Evolutionary conservation across 1,284 basidiomycete species (phyloP).

Genomic region (Malassezia yamatoensis): DNA sequence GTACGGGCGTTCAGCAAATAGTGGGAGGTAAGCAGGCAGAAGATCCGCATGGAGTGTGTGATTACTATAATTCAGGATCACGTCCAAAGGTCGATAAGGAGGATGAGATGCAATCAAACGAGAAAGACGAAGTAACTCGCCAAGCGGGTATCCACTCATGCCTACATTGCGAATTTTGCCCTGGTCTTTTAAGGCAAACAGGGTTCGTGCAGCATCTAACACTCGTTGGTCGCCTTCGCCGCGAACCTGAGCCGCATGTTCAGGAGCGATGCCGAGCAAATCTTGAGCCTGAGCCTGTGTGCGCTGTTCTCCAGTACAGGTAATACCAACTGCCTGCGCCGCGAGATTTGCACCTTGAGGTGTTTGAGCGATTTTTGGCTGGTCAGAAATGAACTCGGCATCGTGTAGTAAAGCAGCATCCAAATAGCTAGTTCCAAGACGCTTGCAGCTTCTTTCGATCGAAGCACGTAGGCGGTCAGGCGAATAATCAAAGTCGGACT

Average conservation of each 20-base stretch:
- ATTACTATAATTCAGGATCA: constrained; percentile 41
- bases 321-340: constrained; percentile 14
- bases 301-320: background rate
- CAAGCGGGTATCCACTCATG: constrained; percentile 81
- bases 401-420: constrained; percentile 64
- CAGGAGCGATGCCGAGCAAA: constrained; percentile 45
- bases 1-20: constrained; percentile 24
- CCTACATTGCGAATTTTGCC: constrained; percentile 72
- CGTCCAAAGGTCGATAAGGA: constrained; percentile 45
- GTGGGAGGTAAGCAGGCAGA: constrained; percentile 24
- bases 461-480: constrained; percentile 61
- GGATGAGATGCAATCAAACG: constrained; percentile 55
- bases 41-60: constrained; percentile 41
- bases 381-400: constrained; percentile 69
- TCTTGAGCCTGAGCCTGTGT: constrained; percentile 23
- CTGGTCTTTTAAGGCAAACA: constrained; percentile 65
- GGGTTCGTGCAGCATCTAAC: constrained; percentile 62
- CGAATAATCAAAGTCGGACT: constrained; percentile 66
- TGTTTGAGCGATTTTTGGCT: constrained; percentile 45
- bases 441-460: constrained; percentile 61
- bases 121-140: constrained; percentile 71
- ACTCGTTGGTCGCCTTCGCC: constrained; percentile 72
- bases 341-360: constrained; percentile 9
- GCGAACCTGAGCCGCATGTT: constrained; percentile 56
- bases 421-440: constrained; percentile 59